phyloP scores from a whole-genome alignment of 495 filamentous ascomycete species.

The Bryoglossum gracile region DNA sequence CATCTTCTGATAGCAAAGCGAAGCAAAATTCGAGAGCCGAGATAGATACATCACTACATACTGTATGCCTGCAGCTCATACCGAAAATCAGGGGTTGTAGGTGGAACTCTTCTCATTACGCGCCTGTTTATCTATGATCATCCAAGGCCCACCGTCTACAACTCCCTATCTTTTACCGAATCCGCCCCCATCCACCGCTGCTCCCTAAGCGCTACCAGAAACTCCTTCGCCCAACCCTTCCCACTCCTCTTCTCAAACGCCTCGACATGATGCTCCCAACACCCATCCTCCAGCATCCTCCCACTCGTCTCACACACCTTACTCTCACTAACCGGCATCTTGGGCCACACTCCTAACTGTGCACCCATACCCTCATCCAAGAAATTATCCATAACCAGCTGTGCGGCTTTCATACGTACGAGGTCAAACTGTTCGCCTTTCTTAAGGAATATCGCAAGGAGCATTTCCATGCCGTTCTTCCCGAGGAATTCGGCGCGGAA shows the following conservation, averaged over 20 bases:
- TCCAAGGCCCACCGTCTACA: too few species aligned
- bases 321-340: slow-evolving; percentile 2
- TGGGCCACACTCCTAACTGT: slow-evolving; percentile 41
- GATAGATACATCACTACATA: too few species aligned
- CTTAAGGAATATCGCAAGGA: slow-evolving; percentile 39
- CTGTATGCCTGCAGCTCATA: too few species aligned
- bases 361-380: slow-evolving; percentile 53
- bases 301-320: slow-evolving; percentile 18
- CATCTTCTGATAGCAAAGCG: too few species aligned
- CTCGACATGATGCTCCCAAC: slow-evolving; percentile 24
- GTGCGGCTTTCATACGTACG: slow-evolving; percentile 36
- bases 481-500: slow-evolving; percentile 47
- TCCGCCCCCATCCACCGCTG: slow-evolving; percentile 3
- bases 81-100: too few species aligned
- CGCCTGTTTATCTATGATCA: too few species aligned
- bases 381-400: slow-evolving; percentile 51
- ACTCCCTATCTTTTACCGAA: slow-evolving; percentile 12
- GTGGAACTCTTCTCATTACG: too few species aligned
- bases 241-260: slow-evolving; percentile 1
- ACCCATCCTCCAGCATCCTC: slow-evolving; percentile 21
- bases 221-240: slow-evolving; percentile 18
- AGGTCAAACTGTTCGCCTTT: slow-evolving; percentile 32
- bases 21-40: too few species aligned
- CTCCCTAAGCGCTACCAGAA: slow-evolving; percentile 12
- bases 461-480: slow-evolving; percentile 34